Conservation (phyloP, 2,329 filamentous ascomycete species). For the Myotisia sp. region DNA sequence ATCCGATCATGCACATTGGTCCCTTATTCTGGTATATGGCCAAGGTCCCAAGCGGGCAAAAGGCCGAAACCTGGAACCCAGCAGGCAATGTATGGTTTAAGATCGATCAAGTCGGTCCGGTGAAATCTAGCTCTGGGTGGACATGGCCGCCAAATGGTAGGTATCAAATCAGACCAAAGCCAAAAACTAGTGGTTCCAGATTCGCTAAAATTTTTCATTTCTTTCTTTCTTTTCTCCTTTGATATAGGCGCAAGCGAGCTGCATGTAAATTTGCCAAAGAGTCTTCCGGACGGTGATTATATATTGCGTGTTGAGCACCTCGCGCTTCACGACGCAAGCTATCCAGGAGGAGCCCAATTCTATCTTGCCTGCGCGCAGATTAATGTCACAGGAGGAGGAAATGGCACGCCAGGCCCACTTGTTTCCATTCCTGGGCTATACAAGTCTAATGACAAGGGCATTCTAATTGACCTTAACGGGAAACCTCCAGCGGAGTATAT, state of each 20-base stretch:
- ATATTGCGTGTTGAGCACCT: constrained; percentile 7
- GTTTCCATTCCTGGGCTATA: constrained; percentile 14
- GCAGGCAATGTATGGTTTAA: constrained; percentile 32
- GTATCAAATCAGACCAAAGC: not conserved
- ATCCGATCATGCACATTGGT: constrained; percentile 31
- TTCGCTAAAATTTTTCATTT: not conserved
- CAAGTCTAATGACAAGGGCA: constrained; percentile 12
- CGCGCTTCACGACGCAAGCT: constrained; percentile 6
- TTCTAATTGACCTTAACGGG: constrained; percentile 1
- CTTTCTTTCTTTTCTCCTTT: not conserved
- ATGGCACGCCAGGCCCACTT: constrained; percentile 10
- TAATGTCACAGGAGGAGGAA: constrained; percentile 11
- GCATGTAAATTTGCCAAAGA: constrained; percentile 1
- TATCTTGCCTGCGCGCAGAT: constrained; percentile 13
- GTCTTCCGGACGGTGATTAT: constrained; percentile 5
- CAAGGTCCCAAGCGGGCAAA: constrained; percentile 27
- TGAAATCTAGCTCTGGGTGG: constrained; percentile 26
- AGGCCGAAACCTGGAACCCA: constrained; percentile 27
- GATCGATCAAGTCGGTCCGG: constrained; percentile 26
- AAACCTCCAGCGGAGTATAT: not conserved
- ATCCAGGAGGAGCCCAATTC: constrained; percentile 6
- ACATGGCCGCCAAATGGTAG: constrained; percentile 31
- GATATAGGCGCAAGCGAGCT: not conserved
- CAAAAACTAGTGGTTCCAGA: not conserved
- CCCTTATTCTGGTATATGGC: constrained; percentile 31